Evolutionary conservation across 495 filamentous ascomycete genomes (phyloP).

Genomic region (Aeminium ludgeri): DNA sequence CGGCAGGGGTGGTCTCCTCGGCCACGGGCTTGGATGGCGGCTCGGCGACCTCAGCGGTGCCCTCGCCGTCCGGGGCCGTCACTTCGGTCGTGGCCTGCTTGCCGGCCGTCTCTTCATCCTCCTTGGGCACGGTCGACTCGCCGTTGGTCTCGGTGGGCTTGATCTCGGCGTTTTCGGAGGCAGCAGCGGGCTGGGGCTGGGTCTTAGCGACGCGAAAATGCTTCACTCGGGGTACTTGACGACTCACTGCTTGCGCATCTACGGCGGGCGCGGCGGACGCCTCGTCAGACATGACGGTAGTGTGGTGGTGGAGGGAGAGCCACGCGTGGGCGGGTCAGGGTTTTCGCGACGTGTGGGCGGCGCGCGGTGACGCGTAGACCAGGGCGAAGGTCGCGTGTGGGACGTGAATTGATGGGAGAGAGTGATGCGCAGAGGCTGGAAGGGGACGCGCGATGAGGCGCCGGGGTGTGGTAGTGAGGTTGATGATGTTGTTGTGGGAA

Average conservation of each 20-base stretch:
- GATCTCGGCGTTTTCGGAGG: slow-evolving; percentile 7
- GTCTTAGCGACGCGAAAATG: slow-evolving; percentile 4
- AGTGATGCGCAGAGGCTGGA: not conserved
- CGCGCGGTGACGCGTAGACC: not conserved
- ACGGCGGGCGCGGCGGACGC: slow-evolving; percentile 5
- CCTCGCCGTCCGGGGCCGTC: slow-evolving; percentile 11
- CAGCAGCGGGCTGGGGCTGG: slow-evolving; percentile 8
- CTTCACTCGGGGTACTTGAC: not conserved
- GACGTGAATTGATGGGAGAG: slow-evolving; percentile 1
- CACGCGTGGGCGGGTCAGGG: not conserved
- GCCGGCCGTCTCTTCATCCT: slow-evolving; percentile 13
- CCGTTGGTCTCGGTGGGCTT: slow-evolving; percentile 4
- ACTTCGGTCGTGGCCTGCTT: slow-evolving; percentile 16
- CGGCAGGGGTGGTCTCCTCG: slow-evolving; percentile 16
- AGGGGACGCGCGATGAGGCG: slow-evolving; percentile 3
- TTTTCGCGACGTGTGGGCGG: slow-evolving; percentile 3
- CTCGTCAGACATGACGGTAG: slow-evolving; percentile 11
- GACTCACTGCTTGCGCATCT: slow-evolving; percentile 13
- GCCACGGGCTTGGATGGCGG: not conserved
- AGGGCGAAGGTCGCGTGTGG: not conserved
- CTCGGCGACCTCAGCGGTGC: slow-evolving; percentile 9
- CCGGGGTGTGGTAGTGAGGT: slow-evolving; percentile 3
- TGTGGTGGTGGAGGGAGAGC: not conserved
- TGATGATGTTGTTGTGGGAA: slow-evolving; percentile 9
- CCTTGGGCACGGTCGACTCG: slow-evolving; percentile 6